Evolutionary conservation across 2,329 filamentous ascomycete species (phyloP).

Genomic region (Xylaria polymorpha): DNA sequence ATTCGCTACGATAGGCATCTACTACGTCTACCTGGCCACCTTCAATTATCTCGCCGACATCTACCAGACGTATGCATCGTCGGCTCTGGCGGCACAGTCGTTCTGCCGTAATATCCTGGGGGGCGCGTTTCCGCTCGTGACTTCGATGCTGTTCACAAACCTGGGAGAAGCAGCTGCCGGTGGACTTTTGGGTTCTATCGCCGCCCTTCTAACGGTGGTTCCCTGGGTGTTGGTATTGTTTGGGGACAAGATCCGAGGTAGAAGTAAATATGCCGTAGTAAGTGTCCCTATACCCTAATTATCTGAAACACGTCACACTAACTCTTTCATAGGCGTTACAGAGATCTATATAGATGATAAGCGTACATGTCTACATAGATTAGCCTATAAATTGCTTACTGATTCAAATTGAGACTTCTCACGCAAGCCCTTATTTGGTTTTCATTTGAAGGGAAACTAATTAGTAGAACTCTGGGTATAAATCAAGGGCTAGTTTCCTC

Average conservation of each 20-base stretch:
- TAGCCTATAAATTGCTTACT: background rate
- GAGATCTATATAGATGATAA: constrained; percentile 17
- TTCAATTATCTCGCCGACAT: constrained; percentile 95
- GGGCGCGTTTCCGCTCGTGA: constrained; percentile 83
- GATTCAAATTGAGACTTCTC: background rate
- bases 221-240: constrained; percentile 88
- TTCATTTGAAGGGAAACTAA: background rate
- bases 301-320: background rate
- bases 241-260: constrained; percentile 78
- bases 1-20: constrained; percentile 86
- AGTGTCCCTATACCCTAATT: constrained; percentile 32
- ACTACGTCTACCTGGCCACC: constrained; percentile 84
- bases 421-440: background rate
- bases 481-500: too few species aligned
- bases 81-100: constrained; percentile 85
- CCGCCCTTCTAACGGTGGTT: constrained; percentile 75
- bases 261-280: constrained; percentile 79
- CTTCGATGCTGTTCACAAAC: constrained; percentile 75
- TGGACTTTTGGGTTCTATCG: constrained; percentile 80
- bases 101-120: constrained; percentile 88
- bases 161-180: constrained; percentile 78
- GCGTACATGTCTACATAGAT: background rate
- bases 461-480: too few species aligned
- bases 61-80: constrained; percentile 86
- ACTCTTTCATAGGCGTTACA: constrained; percentile 31